These are phyloP conservation scores for Fusarium sp. DNA, from an alignment of 2,329 filamentous ascomycete genomes.

Conservation along the genomic window DNA sequence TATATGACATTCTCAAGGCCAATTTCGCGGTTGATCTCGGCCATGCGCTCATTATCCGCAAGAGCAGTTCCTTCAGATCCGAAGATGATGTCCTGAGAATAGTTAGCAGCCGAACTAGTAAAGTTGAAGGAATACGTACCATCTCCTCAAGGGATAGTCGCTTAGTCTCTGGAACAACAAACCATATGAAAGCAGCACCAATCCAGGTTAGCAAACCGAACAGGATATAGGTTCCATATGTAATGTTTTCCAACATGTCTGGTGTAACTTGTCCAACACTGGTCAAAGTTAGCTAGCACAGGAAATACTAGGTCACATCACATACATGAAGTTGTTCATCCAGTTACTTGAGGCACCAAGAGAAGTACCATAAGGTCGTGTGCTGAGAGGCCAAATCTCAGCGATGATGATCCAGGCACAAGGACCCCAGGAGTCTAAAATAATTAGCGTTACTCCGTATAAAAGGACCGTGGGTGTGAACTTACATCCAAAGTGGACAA, in stretches of 20 bases:
- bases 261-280: slow-evolving; percentile 75
- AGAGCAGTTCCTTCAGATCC: slow-evolving; percentile 74
- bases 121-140: slow-evolving; percentile 49
- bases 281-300: background rate
- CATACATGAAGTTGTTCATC: slow-evolving; percentile 69
- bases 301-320: rapidly evolving
- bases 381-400: slow-evolving; percentile 79
- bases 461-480: rapidly evolving
- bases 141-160: slow-evolving; percentile 73
- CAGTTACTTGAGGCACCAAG: slow-evolving; percentile 75
- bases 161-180: slow-evolving; percentile 74
- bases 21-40: slow-evolving; percentile 77
- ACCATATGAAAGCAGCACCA: slow-evolving; percentile 71
- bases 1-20: slow-evolving; percentile 57
- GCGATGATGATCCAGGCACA: slow-evolving; percentile 80
- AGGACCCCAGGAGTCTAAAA: slow-evolving; percentile 73
- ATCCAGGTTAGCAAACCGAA: slow-evolving; percentile 74
- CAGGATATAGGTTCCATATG: slow-evolving; percentile 78
- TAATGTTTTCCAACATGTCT: slow-evolving; percentile 72
- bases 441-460: background rate
- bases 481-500: slow-evolving; percentile 75
- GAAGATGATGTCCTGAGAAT: slow-evolving; percentile 71
- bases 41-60: slow-evolving; percentile 76
- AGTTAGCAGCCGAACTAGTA: background rate
- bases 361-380: slow-evolving; percentile 76